Evolutionary conservation across 176 grass and related monocot species (phyloP).

Genomic region (Aegilops speltoides): DNA sequence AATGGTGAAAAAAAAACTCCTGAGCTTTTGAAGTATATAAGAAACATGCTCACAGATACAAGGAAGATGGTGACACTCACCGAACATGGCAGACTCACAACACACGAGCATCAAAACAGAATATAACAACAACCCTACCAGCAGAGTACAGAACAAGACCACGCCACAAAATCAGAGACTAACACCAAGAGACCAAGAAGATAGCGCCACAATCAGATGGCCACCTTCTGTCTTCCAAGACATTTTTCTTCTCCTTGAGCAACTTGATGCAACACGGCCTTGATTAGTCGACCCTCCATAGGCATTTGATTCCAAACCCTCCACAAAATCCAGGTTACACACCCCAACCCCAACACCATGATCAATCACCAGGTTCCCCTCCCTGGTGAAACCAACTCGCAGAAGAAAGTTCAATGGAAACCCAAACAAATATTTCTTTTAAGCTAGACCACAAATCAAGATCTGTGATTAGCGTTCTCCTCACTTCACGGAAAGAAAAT

Average conservation of each 20-base stretch:
- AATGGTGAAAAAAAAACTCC: neutral
- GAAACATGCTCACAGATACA: neutral
- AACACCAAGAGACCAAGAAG: neutral
- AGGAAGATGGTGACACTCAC: neutral
- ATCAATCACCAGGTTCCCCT: neutral
- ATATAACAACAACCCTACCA: conserved; percentile 1
- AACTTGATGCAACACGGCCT: neutral
- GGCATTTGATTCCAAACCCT: neutral
- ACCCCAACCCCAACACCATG: neutral
- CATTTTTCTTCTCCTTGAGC: neutral
- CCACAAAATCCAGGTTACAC: neutral
- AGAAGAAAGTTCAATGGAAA: neutral
- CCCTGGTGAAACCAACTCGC: neutral
- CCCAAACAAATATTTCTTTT: neutral
- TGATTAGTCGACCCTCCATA: neutral
- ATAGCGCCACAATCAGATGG: neutral
- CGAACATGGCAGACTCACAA: neutral
- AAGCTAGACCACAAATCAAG: neutral
- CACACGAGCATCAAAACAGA: neutral
- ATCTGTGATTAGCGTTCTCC: neutral
- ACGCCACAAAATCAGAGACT: neutral
- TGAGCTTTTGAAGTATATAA: neutral
- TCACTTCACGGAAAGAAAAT: neutral
- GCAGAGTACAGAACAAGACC: neutral
- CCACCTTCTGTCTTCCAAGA: neutral